Base-by-base conservation (phyloP, 1,284 basidiomycete species). In the Taiwanofungus camphoratus region DNA sequence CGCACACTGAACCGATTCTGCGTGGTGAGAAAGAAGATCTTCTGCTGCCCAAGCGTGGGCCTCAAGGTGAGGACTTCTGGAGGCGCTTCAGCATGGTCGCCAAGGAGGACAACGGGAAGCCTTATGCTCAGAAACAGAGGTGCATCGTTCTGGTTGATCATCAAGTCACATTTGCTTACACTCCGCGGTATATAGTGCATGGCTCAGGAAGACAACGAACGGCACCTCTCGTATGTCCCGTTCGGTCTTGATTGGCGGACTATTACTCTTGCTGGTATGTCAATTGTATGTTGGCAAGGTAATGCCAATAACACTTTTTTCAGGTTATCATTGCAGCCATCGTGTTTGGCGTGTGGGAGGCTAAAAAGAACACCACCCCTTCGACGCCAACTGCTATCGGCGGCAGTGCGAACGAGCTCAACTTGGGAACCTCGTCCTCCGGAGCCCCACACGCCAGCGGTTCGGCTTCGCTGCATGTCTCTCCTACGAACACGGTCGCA, bases 21-120 rank as follows among this genome's bases (percentile, higher is more conserved):
- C 76, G 86, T 18, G 75, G 80, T 2, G 70, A 81, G 35, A 68
- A 68, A 2, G 87, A 89, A 61, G 85, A 82, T 36, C 74, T 77
- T 1, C 60, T 85, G 2, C 60, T 87, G 15, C 79, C 82, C 2
- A 70, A 68, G 36, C 69, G 79, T 23, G 82, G 83, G 2, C 9
- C 26, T 29, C 76, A 83, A 52, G 84, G 85, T 1, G 86, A 90
- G 54, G 82, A 88, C 54, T 90, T 90, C 64, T 90, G 87, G 87
- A 70, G 84, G 44, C 70, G 87, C 35, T 90, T 90, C 63, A 87
- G 82, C 49, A 87, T 89, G 70, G 77, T 90, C 49, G 85, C 77
- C 6, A 84, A 79, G 58, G 77, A 82, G 48, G 79, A 85, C 51
- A 66, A 65, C 50, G 57, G 56, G 41, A 72, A 69, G 46, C 63